These are phyloP conservation scores for Gossypium raimondii DNA, from an alignment of 345 rosid species.

Conservation along the genomic window DNA sequence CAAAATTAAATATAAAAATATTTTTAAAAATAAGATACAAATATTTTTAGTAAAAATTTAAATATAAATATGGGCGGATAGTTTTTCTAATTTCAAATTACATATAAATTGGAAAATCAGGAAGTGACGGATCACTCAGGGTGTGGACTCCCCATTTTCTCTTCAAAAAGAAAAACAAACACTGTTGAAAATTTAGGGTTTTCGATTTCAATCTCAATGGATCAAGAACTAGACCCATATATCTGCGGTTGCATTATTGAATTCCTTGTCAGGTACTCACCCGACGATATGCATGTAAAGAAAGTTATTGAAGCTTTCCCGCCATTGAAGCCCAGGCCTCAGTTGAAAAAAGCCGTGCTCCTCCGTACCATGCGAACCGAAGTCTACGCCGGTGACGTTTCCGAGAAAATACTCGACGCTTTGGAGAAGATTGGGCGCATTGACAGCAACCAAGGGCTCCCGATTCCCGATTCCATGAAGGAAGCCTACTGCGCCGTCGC, in stretches of 20 bases:
- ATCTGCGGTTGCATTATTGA: background rate
- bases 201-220: background rate
- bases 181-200: background rate
- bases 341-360: background rate
- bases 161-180: background rate
- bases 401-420: background rate
- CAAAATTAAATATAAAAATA: too few species aligned
- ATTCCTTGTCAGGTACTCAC: background rate
- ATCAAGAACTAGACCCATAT: background rate
- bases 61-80: too few species aligned
- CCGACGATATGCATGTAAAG: background rate
- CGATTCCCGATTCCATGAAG: background rate
- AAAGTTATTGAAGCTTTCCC: background rate
- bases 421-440: background rate
- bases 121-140: background rate
- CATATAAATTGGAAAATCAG: background rate
- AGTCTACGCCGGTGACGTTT: background rate
- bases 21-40: too few species aligned
- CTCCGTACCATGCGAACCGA: background rate
- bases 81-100: too few species aligned
- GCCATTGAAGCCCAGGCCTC: background rate
- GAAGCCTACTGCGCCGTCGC: constrained; percentile 1
- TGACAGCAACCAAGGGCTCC: background rate
- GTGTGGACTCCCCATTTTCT: background rate
- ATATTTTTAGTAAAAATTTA: too few species aligned